phyloP scores from a whole-genome alignment of 2,329 filamentous ascomycete genomes.

The Apiospora pterosperma region DNA sequence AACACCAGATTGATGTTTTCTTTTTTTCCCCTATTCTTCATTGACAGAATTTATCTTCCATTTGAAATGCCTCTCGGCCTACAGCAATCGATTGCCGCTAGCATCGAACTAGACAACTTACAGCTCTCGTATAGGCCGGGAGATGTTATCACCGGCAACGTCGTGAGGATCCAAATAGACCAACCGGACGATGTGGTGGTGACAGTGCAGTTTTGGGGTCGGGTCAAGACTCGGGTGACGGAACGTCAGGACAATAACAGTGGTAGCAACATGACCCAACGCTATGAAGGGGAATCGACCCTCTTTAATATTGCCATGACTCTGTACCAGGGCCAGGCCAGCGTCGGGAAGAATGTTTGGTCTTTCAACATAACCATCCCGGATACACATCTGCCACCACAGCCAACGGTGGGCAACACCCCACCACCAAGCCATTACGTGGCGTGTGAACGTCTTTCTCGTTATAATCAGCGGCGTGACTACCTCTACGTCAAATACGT shows the following conservation, averaged over 20 bases:
- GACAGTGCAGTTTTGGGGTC: background rate
- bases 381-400: background rate
- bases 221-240: background rate
- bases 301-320: slow-evolving; percentile 20
- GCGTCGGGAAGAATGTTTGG: slow-evolving; percentile 17
- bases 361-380: slow-evolving; percentile 27
- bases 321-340: slow-evolving; percentile 8
- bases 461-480: slow-evolving; percentile 6
- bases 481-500: slow-evolving; percentile 33
- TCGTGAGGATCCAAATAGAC: slow-evolving; percentile 3
- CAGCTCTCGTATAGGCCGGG: slow-evolving; percentile 8
- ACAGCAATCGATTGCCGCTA: slow-evolving; percentile 7
- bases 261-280: background rate
- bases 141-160: slow-evolving; percentile 2
- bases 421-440: background rate
- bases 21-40: background rate
- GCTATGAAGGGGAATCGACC: slow-evolving; percentile 7
- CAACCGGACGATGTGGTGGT: background rate
- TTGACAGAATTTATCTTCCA: background rate
- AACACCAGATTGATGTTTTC: background rate
- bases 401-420: background rate
- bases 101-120: slow-evolving; percentile 6
- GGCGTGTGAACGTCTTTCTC: background rate
- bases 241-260: background rate
- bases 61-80: background rate